A percentile compares a stretch with the other conserved stretches of the same genome.
These are phyloP conservation scores for Middelhovenomyces tepae DNA, from an alignment of 805 yeast species.

Conservation along the genomic window DNA sequence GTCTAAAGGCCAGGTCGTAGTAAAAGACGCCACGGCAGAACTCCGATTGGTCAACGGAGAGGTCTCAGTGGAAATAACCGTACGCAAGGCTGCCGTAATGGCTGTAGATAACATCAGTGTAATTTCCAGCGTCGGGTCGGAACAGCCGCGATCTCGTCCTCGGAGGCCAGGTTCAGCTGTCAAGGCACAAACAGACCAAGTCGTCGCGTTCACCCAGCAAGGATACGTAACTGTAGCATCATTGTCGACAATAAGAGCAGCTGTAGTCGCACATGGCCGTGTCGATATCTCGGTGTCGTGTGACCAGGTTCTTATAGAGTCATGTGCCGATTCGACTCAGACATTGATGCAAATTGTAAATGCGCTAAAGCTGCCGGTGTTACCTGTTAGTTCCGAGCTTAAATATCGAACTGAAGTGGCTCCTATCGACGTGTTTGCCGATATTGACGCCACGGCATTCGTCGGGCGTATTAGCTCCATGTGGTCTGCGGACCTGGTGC, in stretches of 20 bases:
- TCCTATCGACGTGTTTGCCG: constrained; percentile 35
- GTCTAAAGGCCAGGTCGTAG: constrained; percentile 43
- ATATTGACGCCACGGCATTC: constrained; percentile 33
- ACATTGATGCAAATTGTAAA: constrained; percentile 57
- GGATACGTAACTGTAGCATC: constrained; percentile 51
- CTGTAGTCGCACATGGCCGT: constrained; percentile 27
- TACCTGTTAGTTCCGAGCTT: constrained; percentile 44
- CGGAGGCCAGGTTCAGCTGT: no score
- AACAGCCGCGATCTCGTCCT: constrained; percentile 2
- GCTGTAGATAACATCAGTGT: constrained; percentile 55
- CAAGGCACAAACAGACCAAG: constrained; percentile 20
- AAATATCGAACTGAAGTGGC: constrained; percentile 39
- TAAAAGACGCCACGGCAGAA: constrained; percentile 49
- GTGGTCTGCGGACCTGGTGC: constrained; percentile 24
- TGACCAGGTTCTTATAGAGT: constrained; percentile 14
- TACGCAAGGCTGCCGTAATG: constrained; percentile 42
- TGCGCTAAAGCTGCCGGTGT: constrained; percentile 63
- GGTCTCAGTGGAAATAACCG: constrained; percentile 34
- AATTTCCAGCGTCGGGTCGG: constrained; percentile 21
- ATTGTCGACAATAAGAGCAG: constrained; percentile 23
- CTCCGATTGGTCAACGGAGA: constrained; percentile 31
- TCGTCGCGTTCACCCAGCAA: constrained; percentile 31
- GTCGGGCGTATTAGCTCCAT: constrained; percentile 14
- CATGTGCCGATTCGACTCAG: constrained; percentile 79
- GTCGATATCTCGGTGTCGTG: constrained; percentile 11